A percentile compares a stretch with the other conserved stretches of the same genome.
These are phyloP conservation scores for Colletotrichum shisoi DNA, from an alignment of 2,329 filamentous ascomycete genomes.

Conservation along the genomic window DNA sequence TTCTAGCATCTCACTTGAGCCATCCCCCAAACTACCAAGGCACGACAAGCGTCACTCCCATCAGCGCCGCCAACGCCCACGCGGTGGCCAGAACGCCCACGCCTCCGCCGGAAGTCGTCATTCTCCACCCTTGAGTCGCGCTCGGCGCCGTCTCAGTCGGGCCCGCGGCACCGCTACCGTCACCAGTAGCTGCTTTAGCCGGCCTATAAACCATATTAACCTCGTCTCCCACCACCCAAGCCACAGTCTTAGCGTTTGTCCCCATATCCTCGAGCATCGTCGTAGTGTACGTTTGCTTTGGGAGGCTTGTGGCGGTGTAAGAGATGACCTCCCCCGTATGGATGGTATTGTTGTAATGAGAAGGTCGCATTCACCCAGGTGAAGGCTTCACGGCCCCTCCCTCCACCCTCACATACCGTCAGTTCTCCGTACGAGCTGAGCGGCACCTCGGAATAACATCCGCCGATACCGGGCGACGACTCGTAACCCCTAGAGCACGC, in stretches of 20 bases:
- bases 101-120: not conserved
- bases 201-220: not conserved
- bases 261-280: not conserved
- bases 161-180: not conserved
- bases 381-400: not conserved
- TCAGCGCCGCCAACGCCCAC: not conserved
- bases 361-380: constrained; percentile 6
- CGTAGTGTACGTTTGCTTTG: not conserved
- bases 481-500: not conserved
- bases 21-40: not conserved
- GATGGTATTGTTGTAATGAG: constrained; percentile 15
- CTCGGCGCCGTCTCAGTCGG: constrained; percentile 1
- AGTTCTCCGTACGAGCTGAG: not conserved
- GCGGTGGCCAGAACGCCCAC: not conserved
- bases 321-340: not conserved
- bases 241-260: not conserved
- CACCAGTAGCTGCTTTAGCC: not conserved
- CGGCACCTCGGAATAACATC: constrained; percentile 12
- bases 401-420: not conserved
- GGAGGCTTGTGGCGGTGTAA: not conserved
- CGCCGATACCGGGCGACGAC: not conserved
- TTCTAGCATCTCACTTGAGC: not conserved
- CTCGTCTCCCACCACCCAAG: not conserved
- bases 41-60: not conserved
- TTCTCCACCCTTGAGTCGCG: not conserved